Evolutionary conservation across 352 stramenopile species (phyloP).

Genomic region (Phytophthora vignae): DNA sequence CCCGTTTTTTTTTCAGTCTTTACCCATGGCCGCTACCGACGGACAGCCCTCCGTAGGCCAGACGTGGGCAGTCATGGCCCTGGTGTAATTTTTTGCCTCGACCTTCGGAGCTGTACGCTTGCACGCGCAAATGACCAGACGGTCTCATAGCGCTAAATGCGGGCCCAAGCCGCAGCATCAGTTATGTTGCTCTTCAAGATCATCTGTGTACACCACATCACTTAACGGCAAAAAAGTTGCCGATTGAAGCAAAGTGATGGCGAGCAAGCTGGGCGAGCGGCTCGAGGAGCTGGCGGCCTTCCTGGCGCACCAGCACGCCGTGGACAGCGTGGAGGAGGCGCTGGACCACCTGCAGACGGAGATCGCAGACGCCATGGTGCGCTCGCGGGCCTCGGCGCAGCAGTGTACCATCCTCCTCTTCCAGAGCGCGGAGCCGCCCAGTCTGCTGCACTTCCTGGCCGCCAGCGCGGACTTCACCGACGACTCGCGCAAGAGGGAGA

Average conservation of each 20-base stretch:
- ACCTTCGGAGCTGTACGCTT: no score
- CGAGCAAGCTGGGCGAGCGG: neutral
- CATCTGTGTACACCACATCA: no score
- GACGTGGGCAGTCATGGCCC: no score
- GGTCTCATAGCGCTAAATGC: no score
- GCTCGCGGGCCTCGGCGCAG: slow-evolving; percentile 63
- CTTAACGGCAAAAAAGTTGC: neutral
- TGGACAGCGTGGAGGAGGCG: slow-evolving; percentile 74
- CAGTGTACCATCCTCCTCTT: slow-evolving; percentile 75
- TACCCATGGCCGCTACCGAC: no score
- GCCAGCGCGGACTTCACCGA: slow-evolving; percentile 54
- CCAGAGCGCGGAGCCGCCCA: slow-evolving; percentile 58
- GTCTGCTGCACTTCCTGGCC: slow-evolving; percentile 67
- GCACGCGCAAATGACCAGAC: no score
- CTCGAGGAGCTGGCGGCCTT: slow-evolving; percentile 72
- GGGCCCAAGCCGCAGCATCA: no score
- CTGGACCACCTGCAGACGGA: slow-evolving; percentile 63
- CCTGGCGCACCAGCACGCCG: slow-evolving; percentile 61
- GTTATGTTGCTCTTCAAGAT: no score
- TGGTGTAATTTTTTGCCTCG: no score
- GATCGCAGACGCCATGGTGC: slow-evolving; percentile 55
- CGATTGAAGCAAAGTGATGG: neutral
- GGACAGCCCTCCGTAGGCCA: no score
- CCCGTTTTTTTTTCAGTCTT: no score
- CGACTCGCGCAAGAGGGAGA: slow-evolving; percentile 65